Evolutionary conservation across 805 yeast genomes (phyloP).

Genomic region (Candida sanyiensis): DNA sequence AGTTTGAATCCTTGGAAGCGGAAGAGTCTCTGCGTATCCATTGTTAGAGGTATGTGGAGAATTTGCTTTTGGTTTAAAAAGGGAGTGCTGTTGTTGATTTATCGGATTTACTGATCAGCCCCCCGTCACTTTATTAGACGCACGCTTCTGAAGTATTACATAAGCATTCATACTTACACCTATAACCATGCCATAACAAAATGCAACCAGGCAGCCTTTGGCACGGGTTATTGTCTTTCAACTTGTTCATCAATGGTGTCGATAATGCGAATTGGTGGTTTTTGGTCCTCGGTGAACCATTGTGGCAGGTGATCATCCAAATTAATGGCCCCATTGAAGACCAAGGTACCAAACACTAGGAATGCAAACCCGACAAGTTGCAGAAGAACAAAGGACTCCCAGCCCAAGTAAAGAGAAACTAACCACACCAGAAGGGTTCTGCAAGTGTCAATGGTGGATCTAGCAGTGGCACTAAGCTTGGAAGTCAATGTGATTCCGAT

Average conservation of each 20-base stretch:
- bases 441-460: slow-evolving; percentile 75
- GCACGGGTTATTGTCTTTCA: slow-evolving; percentile 28
- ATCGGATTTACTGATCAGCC: too few species aligned
- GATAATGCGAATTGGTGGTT: slow-evolving; percentile 24
- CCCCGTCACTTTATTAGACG: too few species aligned
- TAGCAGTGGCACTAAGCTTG: slow-evolving; percentile 63
- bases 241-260: slow-evolving; percentile 38
- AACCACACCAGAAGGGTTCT: slow-evolving; percentile 74
- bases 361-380: slow-evolving; percentile 61
- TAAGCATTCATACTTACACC: too few species aligned
- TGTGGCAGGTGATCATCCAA: slow-evolving; percentile 47
- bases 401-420: slow-evolving; percentile 60
- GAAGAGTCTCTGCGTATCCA: slow-evolving; percentile 49
- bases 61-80: background rate
- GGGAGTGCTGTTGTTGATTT: background rate
- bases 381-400: slow-evolving; percentile 63
- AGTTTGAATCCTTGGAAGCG: slow-evolving; percentile 58
- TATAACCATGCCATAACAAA: background rate
- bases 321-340: slow-evolving; percentile 64
- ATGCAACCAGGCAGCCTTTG: background rate
- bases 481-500: slow-evolving; percentile 68
- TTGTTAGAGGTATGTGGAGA: slow-evolving; percentile 4
- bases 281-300: slow-evolving; percentile 33
- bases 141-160: too few species aligned
- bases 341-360: slow-evolving; percentile 65